Conservation (phyloP, 345 rosid species). For the Litchi chinensis region DNA sequence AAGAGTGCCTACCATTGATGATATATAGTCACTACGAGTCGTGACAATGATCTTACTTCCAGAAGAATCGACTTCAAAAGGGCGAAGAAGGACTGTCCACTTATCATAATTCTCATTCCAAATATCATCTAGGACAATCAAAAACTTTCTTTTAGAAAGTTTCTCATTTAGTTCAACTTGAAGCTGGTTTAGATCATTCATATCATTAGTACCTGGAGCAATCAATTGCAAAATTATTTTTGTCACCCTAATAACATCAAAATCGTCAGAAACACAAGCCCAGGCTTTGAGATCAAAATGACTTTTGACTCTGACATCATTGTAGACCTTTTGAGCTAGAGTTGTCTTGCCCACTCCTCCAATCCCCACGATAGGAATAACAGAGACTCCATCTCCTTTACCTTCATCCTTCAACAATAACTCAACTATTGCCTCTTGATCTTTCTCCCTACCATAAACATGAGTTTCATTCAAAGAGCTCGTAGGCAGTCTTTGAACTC, state of each 20-base stretch:
- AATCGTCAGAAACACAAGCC: conserved; percentile 20
- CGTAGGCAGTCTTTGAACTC: too few relatives aligned
- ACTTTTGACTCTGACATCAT: conserved; percentile 1
- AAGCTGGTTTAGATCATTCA: conserved; percentile 9
- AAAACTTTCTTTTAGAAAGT: conserved; percentile 15
- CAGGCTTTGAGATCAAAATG: conserved; percentile 17
- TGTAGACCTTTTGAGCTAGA: conserved; percentile 21
- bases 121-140: conserved; percentile 30
- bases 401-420: neutral
- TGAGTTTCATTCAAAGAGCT: too few relatives aligned
- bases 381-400: conserved; percentile 1
- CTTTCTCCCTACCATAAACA: too few relatives aligned
- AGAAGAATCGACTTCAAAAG: neutral
- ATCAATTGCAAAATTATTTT: neutral
- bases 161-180: conserved; percentile 6
- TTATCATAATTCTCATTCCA: conserved; percentile 21
- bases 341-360: conserved; percentile 33
- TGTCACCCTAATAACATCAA: conserved; percentile 11
- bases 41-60: conserved; percentile 7
- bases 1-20: neutral
- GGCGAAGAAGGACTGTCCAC: neutral
- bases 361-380: conserved; percentile 22
- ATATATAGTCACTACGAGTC: neutral
- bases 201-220: too few relatives aligned
- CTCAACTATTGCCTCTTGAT: neutral